These are phyloP conservation scores for Zarea fungicola DNA, from an alignment of 2,329 filamentous ascomycete species.

Conservation along the genomic window DNA sequence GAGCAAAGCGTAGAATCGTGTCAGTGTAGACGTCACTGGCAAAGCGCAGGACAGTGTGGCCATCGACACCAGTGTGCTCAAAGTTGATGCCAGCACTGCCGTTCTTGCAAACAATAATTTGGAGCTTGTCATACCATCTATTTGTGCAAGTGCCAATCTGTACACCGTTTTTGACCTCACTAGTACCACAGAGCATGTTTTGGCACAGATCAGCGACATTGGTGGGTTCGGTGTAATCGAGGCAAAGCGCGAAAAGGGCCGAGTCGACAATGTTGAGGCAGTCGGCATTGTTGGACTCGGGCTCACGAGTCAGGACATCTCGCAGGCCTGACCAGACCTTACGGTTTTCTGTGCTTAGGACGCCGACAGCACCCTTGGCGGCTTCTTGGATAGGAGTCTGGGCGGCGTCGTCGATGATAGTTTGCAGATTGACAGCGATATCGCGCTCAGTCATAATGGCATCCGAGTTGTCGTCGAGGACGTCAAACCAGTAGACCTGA, in stretches of 20 bases:
- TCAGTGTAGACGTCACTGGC: constrained; percentile 96
- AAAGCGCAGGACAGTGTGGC: constrained; percentile 92
- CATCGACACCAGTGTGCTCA: constrained; percentile 96
- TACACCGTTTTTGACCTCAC: constrained; percentile 83
- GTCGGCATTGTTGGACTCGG: constrained; percentile 90
- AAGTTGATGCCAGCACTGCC: constrained; percentile 98
- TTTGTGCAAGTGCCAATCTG: constrained; percentile 98
- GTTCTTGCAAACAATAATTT: constrained; percentile 99
- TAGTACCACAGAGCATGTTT: constrained; percentile 97
- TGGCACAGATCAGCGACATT: constrained; percentile 83
- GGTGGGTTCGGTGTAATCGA: constrained; percentile 85
- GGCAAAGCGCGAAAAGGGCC: constrained; percentile 83
- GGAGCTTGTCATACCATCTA: constrained; percentile 97
- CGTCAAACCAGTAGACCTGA: constrained; percentile 99
- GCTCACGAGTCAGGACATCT: constrained; percentile 80
- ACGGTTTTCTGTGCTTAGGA: constrained; percentile 91
- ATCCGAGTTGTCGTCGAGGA: constrained; percentile 89
- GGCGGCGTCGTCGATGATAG: constrained; percentile 84
- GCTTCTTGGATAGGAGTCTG: constrained; percentile 89
- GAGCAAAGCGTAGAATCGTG: constrained; percentile 91
- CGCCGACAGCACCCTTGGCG: constrained; percentile 89
- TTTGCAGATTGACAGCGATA: constrained; percentile 82
- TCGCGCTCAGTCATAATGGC: constrained; percentile 97
- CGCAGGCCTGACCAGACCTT: constrained; percentile 92
- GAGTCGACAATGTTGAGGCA: constrained; percentile 94